Percentiles rank a stretch among this genome's conserved stretches.
Evolutionary conservation across 441 rosid species (phyloP).

Genomic region (Flueggea neowawraea): DNA sequence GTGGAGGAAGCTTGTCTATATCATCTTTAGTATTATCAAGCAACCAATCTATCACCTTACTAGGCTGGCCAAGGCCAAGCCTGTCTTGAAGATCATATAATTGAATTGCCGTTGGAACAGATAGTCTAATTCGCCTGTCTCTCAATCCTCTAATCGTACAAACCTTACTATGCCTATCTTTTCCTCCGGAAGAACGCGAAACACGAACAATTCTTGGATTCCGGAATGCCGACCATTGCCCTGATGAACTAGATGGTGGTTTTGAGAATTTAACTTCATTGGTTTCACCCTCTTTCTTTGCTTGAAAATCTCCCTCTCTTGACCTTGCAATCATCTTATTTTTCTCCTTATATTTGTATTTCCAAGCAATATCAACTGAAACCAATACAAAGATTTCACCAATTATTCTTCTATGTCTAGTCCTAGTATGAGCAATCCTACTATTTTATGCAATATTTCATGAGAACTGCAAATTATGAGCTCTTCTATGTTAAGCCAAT

Average conservation of each 20-base stretch:
- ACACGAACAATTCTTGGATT: slow-evolving; percentile 90
- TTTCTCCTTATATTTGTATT: slow-evolving; percentile 23
- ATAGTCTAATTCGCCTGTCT: slow-evolving; percentile 83
- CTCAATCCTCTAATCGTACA: slow-evolving; percentile 85
- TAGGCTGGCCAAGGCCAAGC: slow-evolving; percentile 85
- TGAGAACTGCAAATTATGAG: neutral
- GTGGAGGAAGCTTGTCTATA: slow-evolving; percentile 88
- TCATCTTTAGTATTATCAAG: slow-evolving; percentile 72
- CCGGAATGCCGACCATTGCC: slow-evolving; percentile 81
- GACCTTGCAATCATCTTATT: slow-evolving; percentile 47
- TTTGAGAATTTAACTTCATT: slow-evolving; percentile 19
- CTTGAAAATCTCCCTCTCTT: slow-evolving; percentile 34
- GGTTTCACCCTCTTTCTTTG: slow-evolving; percentile 57
- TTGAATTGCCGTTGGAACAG: slow-evolving; percentile 90
- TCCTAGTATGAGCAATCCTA: neutral
- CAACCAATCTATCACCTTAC: slow-evolving; percentile 94
- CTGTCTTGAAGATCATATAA: slow-evolving; percentile 90
- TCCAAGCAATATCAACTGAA: slow-evolving; percentile 6
- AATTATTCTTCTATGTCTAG: neutral
- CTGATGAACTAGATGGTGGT: slow-evolving; percentile 44
- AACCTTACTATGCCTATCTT: slow-evolving; percentile 97
- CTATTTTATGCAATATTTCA: neutral
- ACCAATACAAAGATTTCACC: neutral
- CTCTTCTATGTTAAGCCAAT: no score
- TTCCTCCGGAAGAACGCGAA: slow-evolving; percentile 78